Conservation (phyloP, 202 grass and related monocot species). For the Setaria italica region DNA sequence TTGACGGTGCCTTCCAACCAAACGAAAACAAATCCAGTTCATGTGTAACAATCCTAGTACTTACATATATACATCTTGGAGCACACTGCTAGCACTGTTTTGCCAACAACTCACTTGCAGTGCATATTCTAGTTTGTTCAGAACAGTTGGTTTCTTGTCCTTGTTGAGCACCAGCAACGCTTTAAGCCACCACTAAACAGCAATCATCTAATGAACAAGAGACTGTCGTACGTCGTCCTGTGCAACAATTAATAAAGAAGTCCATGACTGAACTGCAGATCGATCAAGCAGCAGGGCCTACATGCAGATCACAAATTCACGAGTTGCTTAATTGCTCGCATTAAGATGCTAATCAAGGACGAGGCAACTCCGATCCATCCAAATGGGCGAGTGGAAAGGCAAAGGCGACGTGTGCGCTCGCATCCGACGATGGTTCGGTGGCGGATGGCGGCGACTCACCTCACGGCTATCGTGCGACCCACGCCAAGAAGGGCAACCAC, state of each 20-base stretch:
- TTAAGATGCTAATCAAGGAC: constrained; percentile 35
- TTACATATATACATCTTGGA: not conserved
- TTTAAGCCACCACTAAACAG: not conserved
- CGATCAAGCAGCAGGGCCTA: not conserved
- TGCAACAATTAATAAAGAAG: constrained; percentile 4
- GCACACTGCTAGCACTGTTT: not conserved
- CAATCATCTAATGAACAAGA: not conserved
- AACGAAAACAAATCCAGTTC: not conserved
- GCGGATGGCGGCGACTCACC: constrained; percentile 60
- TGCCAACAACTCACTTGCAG: not conserved
- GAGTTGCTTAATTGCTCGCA: constrained; percentile 13
- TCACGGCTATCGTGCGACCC: constrained; percentile 42
- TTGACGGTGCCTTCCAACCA: constrained; percentile 7
- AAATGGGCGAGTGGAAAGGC: not conserved
- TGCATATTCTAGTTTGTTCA: not conserved
- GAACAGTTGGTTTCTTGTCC: not conserved
- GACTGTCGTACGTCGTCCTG: not conserved
- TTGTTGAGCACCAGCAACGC: constrained; percentile 27
- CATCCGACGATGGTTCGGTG: constrained; percentile 51
- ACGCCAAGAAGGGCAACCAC: constrained; percentile 26
- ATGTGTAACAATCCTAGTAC: not conserved
- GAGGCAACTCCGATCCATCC: not conserved
- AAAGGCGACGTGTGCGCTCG: constrained; percentile 19
- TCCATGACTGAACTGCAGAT: constrained; percentile 1
- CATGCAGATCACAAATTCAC: not conserved